Conservation (phyloP, 768 basidiomycete genomes). For the Vararia minispora region DNA sequence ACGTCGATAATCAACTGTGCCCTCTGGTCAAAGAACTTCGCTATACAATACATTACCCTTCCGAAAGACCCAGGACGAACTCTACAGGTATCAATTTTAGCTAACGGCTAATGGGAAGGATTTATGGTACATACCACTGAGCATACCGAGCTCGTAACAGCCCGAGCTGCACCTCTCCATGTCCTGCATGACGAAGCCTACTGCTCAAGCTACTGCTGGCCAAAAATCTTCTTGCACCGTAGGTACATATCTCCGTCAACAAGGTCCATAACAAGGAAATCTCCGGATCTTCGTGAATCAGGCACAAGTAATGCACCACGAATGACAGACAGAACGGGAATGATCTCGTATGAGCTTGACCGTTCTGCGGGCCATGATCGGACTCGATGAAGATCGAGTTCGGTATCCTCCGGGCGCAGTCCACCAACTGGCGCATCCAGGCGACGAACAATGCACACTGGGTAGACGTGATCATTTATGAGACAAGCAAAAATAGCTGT, state of each 20-base stretch:
- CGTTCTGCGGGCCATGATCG: neutral
- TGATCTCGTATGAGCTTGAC: neutral
- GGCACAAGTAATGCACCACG: neutral
- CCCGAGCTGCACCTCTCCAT: no score
- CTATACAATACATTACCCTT: no score
- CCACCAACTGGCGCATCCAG: neutral
- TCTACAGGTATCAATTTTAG: no score
- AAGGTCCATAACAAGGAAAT: neutral
- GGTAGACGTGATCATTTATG: neutral
- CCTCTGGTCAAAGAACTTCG: conserved; percentile 70
- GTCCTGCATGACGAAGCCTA: no score
- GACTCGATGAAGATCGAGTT: neutral
- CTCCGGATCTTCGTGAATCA: neutral
- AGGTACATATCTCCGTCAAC: neutral
- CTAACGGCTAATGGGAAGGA: no score
- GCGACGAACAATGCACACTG: neutral
- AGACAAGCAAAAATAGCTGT: neutral
- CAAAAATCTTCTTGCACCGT: neutral
- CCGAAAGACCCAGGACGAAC: no score
- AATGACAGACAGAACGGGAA: neutral
- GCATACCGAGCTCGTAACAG: no score
- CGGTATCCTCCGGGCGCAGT: neutral
- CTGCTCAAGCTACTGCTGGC: no score
- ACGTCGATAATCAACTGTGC: conserved; percentile 75
- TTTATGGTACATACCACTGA: no score